Percentiles rank a stretch among this genome's conserved stretches.
Evolutionary conservation across 768 basidiomycete species (phyloP).

Genomic region (Termitomyces bulborhizus): DNA sequence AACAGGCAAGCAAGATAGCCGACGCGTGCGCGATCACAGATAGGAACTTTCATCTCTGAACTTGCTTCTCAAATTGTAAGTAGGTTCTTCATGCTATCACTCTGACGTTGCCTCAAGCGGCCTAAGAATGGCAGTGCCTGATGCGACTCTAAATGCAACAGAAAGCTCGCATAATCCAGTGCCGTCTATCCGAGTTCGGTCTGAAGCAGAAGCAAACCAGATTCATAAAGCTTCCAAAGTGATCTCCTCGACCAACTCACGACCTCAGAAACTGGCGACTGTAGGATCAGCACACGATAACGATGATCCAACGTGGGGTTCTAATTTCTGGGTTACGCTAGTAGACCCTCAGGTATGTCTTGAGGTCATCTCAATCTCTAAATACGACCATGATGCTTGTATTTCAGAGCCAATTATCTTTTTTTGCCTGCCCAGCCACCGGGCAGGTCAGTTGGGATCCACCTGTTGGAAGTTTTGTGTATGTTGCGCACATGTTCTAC

Average conservation of each 20-base stretch:
- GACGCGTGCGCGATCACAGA: neutral
- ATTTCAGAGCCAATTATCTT: slow-evolving; percentile 53
- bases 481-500: slow-evolving; percentile 23
- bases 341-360: slow-evolving; percentile 76
- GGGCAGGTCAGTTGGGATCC: slow-evolving; percentile 94
- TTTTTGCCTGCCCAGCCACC: slow-evolving; percentile 91
- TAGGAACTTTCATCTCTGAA: neutral
- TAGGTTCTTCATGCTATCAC: slow-evolving; percentile 3
- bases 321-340: slow-evolving; percentile 93
- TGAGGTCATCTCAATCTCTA: neutral
- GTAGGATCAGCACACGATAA: slow-evolving; percentile 26
- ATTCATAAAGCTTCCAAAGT: neutral
- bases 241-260: slow-evolving; percentile 2
- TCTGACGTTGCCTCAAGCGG: neutral
- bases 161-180: neutral
- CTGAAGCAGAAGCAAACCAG: neutral
- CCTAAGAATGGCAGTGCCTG: slow-evolving; percentile 2
- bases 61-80: neutral
- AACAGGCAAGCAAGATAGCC: neutral
- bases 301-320: slow-evolving; percentile 67
- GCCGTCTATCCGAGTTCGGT: neutral
- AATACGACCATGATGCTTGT: neutral
- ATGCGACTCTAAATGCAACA: slow-evolving; percentile 5
- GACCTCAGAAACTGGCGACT: slow-evolving; percentile 6
- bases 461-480: slow-evolving; percentile 86